These are phyloP conservation scores for Marasmius sp. DNA, from an alignment of 1,284 basidiomycete genomes.

Conservation along the genomic window DNA sequence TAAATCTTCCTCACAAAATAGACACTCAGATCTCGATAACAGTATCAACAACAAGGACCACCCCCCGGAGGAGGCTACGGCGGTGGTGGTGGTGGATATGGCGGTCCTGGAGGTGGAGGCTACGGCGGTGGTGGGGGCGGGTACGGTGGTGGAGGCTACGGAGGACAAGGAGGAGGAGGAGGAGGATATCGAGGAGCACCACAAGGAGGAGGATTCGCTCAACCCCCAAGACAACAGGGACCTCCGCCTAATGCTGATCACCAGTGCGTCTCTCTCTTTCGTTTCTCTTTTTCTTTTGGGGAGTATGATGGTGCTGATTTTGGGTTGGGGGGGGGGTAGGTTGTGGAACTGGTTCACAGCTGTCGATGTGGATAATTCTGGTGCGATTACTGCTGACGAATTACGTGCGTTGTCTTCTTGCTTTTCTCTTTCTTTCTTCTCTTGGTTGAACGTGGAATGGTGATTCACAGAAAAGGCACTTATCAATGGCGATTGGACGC, in stretches of 20 bases:
- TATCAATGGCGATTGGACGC: slow-evolving; percentile 78
- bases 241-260: slow-evolving; percentile 70
- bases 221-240: slow-evolving; percentile 33
- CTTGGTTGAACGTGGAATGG: neutral
- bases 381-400: slow-evolving; percentile 63
- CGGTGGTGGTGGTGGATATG: slow-evolving; percentile 24
- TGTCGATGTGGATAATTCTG: slow-evolving; percentile 71
- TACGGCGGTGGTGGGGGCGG: slow-evolving; percentile 21
- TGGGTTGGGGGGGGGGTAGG: too few relatives aligned
- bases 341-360: slow-evolving; percentile 72
- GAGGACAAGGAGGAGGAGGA: slow-evolving; percentile 12
- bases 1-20: neutral
- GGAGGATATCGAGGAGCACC: slow-evolving; percentile 2
- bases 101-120: slow-evolving; percentile 35
- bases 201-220: neutral
- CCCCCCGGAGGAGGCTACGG: slow-evolving; percentile 11
- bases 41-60: neutral
- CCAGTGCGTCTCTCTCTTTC: slow-evolving; percentile 48
- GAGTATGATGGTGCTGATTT: too few relatives aligned
- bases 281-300: slow-evolving; percentile 5
- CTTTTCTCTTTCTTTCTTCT: neutral
- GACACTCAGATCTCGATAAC: neutral
- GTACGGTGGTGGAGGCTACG: slow-evolving; percentile 32
- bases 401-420: slow-evolving; percentile 56
- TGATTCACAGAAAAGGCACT: slow-evolving; percentile 56